Evolutionary conservation across 2,329 filamentous ascomycete species (phyloP), one percentile per base, ranked within the genome.

Genomic region (Samsoniella hepiali): DNA sequence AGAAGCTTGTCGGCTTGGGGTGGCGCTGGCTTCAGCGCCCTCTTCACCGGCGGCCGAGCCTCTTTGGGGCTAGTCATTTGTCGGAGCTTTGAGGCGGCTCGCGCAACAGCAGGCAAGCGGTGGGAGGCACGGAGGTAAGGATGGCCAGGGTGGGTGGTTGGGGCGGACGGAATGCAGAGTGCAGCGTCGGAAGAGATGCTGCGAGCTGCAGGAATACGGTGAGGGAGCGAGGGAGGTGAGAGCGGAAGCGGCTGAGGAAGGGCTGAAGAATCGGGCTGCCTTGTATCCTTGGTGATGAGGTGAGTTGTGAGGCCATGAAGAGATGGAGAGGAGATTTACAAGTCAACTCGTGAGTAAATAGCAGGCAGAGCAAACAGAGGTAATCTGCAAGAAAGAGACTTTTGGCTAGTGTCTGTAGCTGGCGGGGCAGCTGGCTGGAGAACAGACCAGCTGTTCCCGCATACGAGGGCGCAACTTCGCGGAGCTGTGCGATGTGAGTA

Each of bases 1-100:
- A 51, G 51, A 34, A 44, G 42, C 9, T 34, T 45, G 32, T 54
- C 42, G 57, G 40, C 17, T n/a, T 34, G 57, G 31, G 57, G 58
- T 38, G 57, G 57, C 27, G 51, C 54, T 27, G 29, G 58, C 47
- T 45, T 61, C 31, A 64, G 62, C 51, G 53, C 47, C 62, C 49
- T 65, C 62, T 62, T 64, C 27, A 59, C 62, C 55, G 64, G 62
- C 53, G 53, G 62, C 31, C 58, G 58, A 54, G 45, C 51, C 47
- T 60, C n/a, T 45, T 64, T 55, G 53, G 57, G 53, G 57, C 58
- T 62, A 61, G 62, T 47, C 64, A 65, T 65, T 62, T 65, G 22
- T 22, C 22, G 66, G 53, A 51, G 56, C 34, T 59, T 47, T 47
- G 45, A 62, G 57, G 58, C 50, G 53, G 58, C 49, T 38, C 42